Conservation (phyloP, 2,329 filamentous ascomycete genomes). For the Chalaropsis thielavioides region DNA sequence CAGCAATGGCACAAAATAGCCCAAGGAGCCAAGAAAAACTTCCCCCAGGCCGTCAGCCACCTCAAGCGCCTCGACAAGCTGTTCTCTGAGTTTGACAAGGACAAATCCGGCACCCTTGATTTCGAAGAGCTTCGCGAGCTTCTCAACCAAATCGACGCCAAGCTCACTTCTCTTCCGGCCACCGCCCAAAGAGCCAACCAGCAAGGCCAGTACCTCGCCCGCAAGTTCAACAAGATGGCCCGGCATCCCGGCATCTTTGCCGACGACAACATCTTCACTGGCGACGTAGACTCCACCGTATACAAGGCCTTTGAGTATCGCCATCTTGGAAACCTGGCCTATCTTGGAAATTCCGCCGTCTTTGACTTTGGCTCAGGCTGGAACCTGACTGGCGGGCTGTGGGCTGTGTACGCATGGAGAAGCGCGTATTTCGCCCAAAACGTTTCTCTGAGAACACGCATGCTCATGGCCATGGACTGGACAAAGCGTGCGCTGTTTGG, state of each 20-base stretch:
- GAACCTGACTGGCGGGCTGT: slow-evolving; percentile 65
- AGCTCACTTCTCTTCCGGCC: slow-evolving; percentile 84
- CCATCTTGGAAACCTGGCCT: slow-evolving; percentile 82
- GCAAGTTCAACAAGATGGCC: slow-evolving; percentile 87
- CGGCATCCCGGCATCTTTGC: slow-evolving; percentile 58
- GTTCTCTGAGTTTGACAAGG: slow-evolving; percentile 83
- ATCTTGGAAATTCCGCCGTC: slow-evolving; percentile 89
- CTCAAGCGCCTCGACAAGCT: slow-evolving; percentile 80
- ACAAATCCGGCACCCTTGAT: slow-evolving; percentile 83
- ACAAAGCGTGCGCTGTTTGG: slow-evolving; percentile 92
- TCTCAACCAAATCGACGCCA: slow-evolving; percentile 81
- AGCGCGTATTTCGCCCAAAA: slow-evolving; percentile 96
- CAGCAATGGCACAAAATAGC: slow-evolving; percentile 79
- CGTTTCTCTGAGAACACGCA: slow-evolving; percentile 78
- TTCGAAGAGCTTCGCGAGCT: slow-evolving; percentile 85
- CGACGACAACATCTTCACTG: slow-evolving; percentile 71
- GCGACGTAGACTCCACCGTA: slow-evolving; percentile 78
- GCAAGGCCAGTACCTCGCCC: slow-evolving; percentile 81
- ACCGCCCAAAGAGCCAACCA: slow-evolving; percentile 95
- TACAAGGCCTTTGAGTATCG: slow-evolving; percentile 92
- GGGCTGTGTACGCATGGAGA: slow-evolving; percentile 93
- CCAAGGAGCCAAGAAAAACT: slow-evolving; percentile 67
- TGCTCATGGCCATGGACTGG: slow-evolving; percentile 95
- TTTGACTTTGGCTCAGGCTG: slow-evolving; percentile 69
- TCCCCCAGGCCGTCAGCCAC: slow-evolving; percentile 80